A percentile compares a stretch with the other conserved stretches of the same genome.
Evolutionary conservation across 2,329 filamentous ascomycete genomes (phyloP).

Genomic region (Thielaviopsis ethacetica): DNA sequence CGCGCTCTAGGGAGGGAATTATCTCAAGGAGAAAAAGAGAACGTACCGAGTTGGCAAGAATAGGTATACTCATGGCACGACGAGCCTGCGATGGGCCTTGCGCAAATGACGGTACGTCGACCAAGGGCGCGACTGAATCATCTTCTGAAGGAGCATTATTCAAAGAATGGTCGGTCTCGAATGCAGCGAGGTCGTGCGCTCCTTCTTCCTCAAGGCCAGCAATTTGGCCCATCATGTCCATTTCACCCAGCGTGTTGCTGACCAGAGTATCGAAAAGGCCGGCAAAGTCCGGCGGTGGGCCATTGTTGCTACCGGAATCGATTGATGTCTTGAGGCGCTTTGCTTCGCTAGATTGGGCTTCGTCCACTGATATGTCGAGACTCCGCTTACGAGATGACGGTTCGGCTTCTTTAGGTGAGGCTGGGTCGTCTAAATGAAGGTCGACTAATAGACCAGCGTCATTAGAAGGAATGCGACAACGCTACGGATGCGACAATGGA

Average conservation of each 20-base stretch:
- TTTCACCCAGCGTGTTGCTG: constrained; percentile 25
- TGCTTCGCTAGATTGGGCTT: not conserved
- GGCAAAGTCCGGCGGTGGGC: constrained; percentile 1
- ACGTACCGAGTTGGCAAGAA: constrained; percentile 27
- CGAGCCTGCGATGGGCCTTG: constrained; percentile 23
- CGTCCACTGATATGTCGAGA: constrained; percentile 1
- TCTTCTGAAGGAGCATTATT: constrained; percentile 19
- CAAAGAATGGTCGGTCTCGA: constrained; percentile 19
- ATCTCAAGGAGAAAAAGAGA: constrained; percentile 6
- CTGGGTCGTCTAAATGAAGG: not conserved
- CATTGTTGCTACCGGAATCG: not conserved
- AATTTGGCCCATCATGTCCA: constrained; percentile 23
- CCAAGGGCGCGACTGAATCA: constrained; percentile 16
- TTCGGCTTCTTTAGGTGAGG: not conserved
- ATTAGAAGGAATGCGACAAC: not conserved
- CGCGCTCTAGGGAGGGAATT: not conserved
- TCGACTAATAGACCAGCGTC: not conserved
- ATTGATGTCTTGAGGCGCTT: constrained; percentile 12
- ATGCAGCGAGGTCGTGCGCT: constrained; percentile 15
- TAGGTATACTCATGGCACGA: constrained; percentile 22
- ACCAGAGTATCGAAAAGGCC: constrained; percentile 17
- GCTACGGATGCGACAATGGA: not conserved
- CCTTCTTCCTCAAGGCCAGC: constrained; percentile 11
- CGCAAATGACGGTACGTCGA: constrained; percentile 17
- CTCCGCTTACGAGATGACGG: constrained; percentile 8